Conservation (phyloP, 495 filamentous ascomycete species). For the Tuber indicum region DNA sequence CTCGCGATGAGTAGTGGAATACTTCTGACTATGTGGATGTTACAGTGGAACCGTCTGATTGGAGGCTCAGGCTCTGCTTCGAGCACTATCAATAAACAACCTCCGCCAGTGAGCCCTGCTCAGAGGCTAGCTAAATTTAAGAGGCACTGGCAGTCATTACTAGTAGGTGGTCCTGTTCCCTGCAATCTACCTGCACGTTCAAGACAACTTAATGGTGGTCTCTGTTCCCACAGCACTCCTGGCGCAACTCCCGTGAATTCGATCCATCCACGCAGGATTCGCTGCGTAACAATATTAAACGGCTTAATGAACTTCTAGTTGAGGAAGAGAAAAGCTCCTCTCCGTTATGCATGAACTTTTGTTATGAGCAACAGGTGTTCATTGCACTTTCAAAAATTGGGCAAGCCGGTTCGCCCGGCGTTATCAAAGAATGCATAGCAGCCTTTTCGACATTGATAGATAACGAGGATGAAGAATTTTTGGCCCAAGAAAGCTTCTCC, state of each 20-base stretch:
- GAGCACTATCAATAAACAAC: slow-evolving; percentile 52
- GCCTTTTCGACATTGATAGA: slow-evolving; percentile 88
- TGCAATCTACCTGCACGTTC: slow-evolving; percentile 13
- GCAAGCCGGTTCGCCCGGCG: slow-evolving; percentile 67
- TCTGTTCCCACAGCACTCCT: slow-evolving; percentile 47
- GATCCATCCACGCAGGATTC: slow-evolving; percentile 50
- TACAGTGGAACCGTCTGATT: slow-evolving; percentile 81
- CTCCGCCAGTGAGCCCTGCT: slow-evolving; percentile 66
- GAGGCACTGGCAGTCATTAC: slow-evolving; percentile 72
- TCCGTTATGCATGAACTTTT: slow-evolving; percentile 80
- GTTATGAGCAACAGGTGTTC: slow-evolving; percentile 76
- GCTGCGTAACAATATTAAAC: slow-evolving; percentile 55
- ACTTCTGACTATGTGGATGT: slow-evolving; percentile 29
- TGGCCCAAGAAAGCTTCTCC: slow-evolving; percentile 77
- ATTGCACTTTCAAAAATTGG: slow-evolving; percentile 80
- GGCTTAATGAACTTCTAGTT: slow-evolving; percentile 68
- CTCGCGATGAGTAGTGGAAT: slow-evolving; percentile 7
- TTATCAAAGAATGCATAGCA: slow-evolving; percentile 72
- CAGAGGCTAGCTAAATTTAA: slow-evolving; percentile 86
- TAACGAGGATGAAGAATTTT: slow-evolving; percentile 88
- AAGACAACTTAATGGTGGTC: slow-evolving; percentile 15
- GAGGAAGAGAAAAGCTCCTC: slow-evolving; percentile 84
- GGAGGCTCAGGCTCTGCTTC: slow-evolving; percentile 66
- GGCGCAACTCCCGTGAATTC: slow-evolving; percentile 48
- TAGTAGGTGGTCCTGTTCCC: slow-evolving; percentile 51